These are phyloP conservation scores for Cynara cardunculus DNA, from an alignment of 129 eudicot genomes.

Conservation along the genomic window DNA sequence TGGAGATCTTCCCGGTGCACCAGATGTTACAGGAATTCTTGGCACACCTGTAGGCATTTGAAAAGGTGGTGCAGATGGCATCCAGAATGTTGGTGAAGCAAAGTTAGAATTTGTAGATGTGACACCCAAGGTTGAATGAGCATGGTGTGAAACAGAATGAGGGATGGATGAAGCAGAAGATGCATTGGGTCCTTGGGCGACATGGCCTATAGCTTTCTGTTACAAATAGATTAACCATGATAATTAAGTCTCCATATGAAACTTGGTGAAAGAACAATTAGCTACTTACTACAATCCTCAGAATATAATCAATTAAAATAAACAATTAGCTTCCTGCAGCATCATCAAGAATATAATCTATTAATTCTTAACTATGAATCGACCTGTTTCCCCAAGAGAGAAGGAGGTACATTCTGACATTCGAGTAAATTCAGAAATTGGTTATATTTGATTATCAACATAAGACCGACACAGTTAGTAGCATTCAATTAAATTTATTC, in stretches of 20 bases:
- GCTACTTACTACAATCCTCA: background rate
- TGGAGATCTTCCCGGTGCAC: constrained; percentile 50
- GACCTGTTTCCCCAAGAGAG: background rate
- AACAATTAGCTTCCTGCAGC: background rate
- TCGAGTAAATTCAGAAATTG: background rate
- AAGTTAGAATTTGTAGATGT: constrained; percentile 32
- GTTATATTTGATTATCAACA: background rate
- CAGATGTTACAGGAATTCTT: constrained; percentile 32
- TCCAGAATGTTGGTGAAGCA: constrained; percentile 34
- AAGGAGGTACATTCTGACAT: background rate
- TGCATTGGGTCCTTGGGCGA: constrained; percentile 31
- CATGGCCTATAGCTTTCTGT: constrained; percentile 42
- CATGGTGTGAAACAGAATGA: constrained; percentile 46
- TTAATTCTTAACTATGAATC: background rate
- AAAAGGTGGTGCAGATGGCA: constrained; percentile 52
- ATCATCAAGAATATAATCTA: background rate
- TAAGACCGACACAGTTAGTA: background rate
- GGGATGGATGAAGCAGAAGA: constrained; percentile 32
- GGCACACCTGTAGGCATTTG: constrained; percentile 52
- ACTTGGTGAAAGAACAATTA: background rate
- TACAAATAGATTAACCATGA: constrained; percentile 15
- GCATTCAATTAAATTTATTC: background rate
- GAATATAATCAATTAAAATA: background rate
- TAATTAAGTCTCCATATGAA: constrained; percentile 4
- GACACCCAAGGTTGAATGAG: constrained; percentile 36